phyloP scores from a whole-genome alignment of 148 eudicot genomes.

The Arbutus unedo region DNA sequence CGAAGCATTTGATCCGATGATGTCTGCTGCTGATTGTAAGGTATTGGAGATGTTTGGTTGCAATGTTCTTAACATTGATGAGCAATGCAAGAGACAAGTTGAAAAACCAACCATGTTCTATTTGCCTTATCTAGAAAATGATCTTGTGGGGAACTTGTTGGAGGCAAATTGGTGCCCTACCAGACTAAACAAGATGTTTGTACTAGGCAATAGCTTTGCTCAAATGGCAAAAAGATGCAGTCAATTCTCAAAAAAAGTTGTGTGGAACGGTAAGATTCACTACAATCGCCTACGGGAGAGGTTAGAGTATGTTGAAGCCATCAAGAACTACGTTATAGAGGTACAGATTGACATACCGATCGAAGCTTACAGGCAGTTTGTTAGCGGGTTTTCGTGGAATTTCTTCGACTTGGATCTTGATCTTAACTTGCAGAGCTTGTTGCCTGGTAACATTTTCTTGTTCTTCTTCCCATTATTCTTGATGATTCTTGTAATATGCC shows the following conservation, averaged over 20 bases:
- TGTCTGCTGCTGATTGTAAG: conserved; percentile 8
- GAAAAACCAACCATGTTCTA: conserved; percentile 10
- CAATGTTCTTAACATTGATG: neutral
- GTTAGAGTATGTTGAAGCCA: conserved; percentile 9
- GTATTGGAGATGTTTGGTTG: neutral
- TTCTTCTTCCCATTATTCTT: neutral
- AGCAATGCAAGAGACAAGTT: neutral
- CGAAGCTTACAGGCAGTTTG: neutral
- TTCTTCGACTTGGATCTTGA: conserved; percentile 1
- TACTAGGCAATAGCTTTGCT: neutral
- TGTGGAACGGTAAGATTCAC: neutral
- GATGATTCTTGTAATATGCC: neutral
- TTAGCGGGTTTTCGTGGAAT: neutral
- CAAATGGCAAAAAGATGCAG: neutral
- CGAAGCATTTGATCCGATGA: conserved; percentile 6
- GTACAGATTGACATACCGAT: neutral
- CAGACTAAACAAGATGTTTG: conserved; percentile 1
- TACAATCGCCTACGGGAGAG: neutral
- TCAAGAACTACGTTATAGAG: neutral
- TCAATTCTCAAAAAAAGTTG: neutral
- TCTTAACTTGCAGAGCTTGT: neutral
- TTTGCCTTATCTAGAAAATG: conserved; percentile 6
- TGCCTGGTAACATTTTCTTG: conserved; percentile 1
- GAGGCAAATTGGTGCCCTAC: conserved; percentile 9
- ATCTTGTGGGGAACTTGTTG: conserved; percentile 2